Percentiles rank a stretch among this genome's conserved stretches.
Conservation (phyloP, 805 yeast genomes). For the Candida pseudofarinosa region DNA sequence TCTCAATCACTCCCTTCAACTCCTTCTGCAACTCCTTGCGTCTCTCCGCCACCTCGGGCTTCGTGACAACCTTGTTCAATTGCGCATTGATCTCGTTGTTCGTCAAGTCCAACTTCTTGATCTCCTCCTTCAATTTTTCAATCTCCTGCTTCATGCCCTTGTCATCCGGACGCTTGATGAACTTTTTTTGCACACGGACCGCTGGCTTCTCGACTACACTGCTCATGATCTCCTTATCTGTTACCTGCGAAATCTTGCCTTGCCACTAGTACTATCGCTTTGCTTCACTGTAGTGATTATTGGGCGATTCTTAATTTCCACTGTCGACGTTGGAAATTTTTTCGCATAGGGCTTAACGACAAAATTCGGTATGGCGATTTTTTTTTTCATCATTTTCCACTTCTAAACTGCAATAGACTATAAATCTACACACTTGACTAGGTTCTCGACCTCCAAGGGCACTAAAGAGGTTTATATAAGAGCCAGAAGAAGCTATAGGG, state of each 20-base stretch:
- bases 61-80: constrained; percentile 41
- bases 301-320: neutral
- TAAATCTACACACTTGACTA: too few species aligned
- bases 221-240: neutral
- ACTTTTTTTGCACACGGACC: constrained; percentile 38
- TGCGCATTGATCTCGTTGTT: constrained; percentile 50
- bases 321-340: neutral
- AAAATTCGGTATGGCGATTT: too few species aligned
- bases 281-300: neutral
- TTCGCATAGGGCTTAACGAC: neutral
- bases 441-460: too few species aligned
- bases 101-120: constrained; percentile 57
- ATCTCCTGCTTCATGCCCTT: constrained; percentile 57
- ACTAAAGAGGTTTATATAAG: too few species aligned
- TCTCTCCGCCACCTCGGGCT: constrained; percentile 25
- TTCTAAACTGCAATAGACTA: too few species aligned
- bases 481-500: too few species aligned
- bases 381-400: too few species aligned
- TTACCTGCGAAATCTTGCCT: neutral
- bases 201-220: constrained; percentile 3
- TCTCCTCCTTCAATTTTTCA: constrained; percentile 52
- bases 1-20: constrained; percentile 39
- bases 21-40: constrained; percentile 31
- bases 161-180: constrained; percentile 73
- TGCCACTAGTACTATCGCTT: too few species aligned